Conservation (phyloP, 2,329 filamentous ascomycete species). For the Xylariaceae sp. region DNA sequence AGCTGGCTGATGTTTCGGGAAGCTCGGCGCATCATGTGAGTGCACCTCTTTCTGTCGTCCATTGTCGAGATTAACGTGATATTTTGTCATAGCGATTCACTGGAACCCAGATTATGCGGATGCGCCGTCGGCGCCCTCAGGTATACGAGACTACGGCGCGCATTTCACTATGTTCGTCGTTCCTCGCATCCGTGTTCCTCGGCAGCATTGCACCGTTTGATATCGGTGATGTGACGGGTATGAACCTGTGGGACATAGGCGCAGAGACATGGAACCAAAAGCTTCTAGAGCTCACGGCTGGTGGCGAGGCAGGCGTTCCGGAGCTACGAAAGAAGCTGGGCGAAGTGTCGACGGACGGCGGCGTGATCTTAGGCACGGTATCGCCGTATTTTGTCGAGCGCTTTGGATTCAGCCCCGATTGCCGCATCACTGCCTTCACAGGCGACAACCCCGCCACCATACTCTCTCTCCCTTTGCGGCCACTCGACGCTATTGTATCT, state of each 20-base stretch:
- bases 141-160: constrained; percentile 75
- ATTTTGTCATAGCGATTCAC: constrained; percentile 69
- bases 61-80: constrained; percentile 1
- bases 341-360: constrained; percentile 72
- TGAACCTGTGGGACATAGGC: constrained; percentile 92
- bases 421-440: constrained; percentile 79
- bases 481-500: constrained; percentile 88
- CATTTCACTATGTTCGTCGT: constrained; percentile 93
- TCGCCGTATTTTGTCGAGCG: constrained; percentile 71
- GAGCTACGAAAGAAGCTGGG: constrained; percentile 76
- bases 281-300: constrained; percentile 68
- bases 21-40: constrained; percentile 91
- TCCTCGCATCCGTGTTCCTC: constrained; percentile 84
- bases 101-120: constrained; percentile 90
- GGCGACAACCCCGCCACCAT: constrained; percentile 97
- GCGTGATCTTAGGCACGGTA: constrained; percentile 68
- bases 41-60: constrained; percentile 6
- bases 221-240: constrained; percentile 89
- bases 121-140: constrained; percentile 72
- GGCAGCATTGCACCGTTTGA: constrained; percentile 84
- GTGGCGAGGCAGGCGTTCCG: constrained; percentile 48
- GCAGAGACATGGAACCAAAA: constrained; percentile 66
- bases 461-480: constrained; percentile 77
- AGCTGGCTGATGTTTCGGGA: constrained; percentile 74
- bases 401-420: constrained; percentile 71